Conservation (phyloP, 1,139 yeast species). For the Kodamaea fungicola region DNA sequence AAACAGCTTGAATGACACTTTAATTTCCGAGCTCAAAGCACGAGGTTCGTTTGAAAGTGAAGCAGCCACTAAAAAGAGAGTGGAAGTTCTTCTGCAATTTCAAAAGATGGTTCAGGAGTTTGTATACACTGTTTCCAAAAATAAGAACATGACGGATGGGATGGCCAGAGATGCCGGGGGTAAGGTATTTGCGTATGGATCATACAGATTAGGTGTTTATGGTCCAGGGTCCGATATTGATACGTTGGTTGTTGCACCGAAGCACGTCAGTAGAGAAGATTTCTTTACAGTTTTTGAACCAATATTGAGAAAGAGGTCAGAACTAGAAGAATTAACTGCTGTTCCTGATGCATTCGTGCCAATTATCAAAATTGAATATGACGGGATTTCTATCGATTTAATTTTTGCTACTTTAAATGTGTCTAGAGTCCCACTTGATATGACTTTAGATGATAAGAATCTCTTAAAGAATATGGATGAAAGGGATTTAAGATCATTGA, state of each 20-base stretch:
- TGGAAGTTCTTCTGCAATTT: constrained; percentile 62
- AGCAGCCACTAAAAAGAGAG: constrained; percentile 73
- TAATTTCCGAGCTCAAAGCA: constrained; percentile 75
- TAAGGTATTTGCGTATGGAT: constrained; percentile 90
- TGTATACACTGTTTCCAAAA: constrained; percentile 74
- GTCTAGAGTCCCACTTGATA: constrained; percentile 71
- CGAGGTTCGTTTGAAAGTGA: constrained; percentile 90
- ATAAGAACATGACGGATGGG: constrained; percentile 91
- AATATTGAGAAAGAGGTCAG: constrained; percentile 65
- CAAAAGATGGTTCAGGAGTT: constrained; percentile 77
- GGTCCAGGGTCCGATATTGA: constrained; percentile 99
- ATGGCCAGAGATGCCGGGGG: constrained; percentile 99
- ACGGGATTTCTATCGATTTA: constrained; percentile 87
- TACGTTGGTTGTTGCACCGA: constrained; percentile 91
- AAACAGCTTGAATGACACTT: constrained; percentile 63
- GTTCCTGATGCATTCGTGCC: constrained; percentile 98
- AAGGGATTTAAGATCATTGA: constrained; percentile 79
- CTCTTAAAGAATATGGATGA: constrained; percentile 84
- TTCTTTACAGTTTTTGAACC: constrained; percentile 78
- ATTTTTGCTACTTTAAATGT: constrained; percentile 79
- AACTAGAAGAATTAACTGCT: constrained; percentile 81
- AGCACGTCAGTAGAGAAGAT: constrained; percentile 87
- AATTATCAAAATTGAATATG: constrained; percentile 80
- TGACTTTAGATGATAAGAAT: constrained; percentile 81
- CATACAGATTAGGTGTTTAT: constrained; percentile 90